These are phyloP conservation scores for Huntiella decipiens DNA, from an alignment of 2,329 filamentous ascomycete genomes.

Conservation along the genomic window DNA sequence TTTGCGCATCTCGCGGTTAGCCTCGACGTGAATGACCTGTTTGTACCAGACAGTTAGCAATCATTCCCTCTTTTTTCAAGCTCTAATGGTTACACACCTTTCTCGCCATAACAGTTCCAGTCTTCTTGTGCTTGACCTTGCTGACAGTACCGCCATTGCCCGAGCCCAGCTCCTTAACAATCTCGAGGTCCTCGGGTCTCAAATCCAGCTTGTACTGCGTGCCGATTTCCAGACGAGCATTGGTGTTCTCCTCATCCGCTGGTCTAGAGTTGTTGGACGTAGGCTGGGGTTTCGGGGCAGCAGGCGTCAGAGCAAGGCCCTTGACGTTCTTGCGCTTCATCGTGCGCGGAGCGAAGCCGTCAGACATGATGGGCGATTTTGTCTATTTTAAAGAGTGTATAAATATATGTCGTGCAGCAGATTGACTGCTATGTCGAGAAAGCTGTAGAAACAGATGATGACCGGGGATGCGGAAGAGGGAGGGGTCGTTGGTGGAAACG, in stretches of 20 bases:
- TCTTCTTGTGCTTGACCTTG: constrained; percentile 89
- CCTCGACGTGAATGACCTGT: constrained; percentile 93
- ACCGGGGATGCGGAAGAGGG: neutral
- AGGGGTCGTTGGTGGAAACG: neutral
- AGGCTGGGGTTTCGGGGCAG: constrained; percentile 50
- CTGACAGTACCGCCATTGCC: constrained; percentile 97
- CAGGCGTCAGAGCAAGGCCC: constrained; percentile 70
- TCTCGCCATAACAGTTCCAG: constrained; percentile 90
- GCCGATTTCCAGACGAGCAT: constrained; percentile 68
- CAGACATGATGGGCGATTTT: constrained; percentile 30
- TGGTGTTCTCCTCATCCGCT: constrained; percentile 37
- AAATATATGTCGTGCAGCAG: too few relatives aligned
- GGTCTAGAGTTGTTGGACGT: constrained; percentile 58
- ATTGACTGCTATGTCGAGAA: neutral
- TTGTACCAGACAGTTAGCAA: neutral
- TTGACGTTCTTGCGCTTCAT: constrained; percentile 99
- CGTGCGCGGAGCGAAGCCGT: constrained; percentile 49
- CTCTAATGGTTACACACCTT: constrained; percentile 42
- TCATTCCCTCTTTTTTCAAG: too few relatives aligned
- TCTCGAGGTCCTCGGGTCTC: constrained; percentile 75
- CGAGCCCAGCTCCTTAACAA: constrained; percentile 83
- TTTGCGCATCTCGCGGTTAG: constrained; percentile 91
- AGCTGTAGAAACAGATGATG: neutral
- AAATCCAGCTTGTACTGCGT: constrained; percentile 93
- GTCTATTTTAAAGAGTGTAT: neutral